Evolutionary conservation across 177 flowering plant species (phyloP).

Genomic region (Vitis hybrid): DNA sequence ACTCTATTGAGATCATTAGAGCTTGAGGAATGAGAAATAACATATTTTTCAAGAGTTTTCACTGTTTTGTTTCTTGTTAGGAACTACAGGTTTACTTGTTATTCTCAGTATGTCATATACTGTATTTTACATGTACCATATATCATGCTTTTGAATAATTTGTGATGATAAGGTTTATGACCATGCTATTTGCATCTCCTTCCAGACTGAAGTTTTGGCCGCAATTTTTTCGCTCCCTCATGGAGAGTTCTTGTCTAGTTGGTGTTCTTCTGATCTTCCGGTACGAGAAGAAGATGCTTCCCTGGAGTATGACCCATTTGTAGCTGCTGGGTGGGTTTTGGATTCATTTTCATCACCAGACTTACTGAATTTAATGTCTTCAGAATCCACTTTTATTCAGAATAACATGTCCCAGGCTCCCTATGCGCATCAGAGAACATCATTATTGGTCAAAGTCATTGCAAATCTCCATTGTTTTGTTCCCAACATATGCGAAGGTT

Average conservation of each 20-base stretch:
- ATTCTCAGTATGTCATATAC: no score
- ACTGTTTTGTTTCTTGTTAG: background rate
- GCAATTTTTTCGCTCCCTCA: slow-evolving; percentile 70
- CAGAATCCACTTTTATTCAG: slow-evolving; percentile 40
- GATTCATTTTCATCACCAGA: slow-evolving; percentile 29
- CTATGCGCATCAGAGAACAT: slow-evolving; percentile 83
- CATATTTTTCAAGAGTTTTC: background rate
- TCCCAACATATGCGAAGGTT: slow-evolving; percentile 90
- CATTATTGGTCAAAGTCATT: slow-evolving; percentile 87
- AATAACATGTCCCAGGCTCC: slow-evolving; percentile 49
- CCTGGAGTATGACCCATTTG: slow-evolving; percentile 72
- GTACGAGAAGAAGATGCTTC: slow-evolving; percentile 72
- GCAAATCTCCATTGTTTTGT: slow-evolving; percentile 97
- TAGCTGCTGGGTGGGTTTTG: slow-evolving; percentile 68
- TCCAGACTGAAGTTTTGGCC: slow-evolving; percentile 78
- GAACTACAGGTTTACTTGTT: background rate
- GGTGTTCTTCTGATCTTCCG: slow-evolving; percentile 82
- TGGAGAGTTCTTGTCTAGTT: slow-evolving; percentile 72
- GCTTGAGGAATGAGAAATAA: slow-evolving; percentile 3
- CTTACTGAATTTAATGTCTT: slow-evolving; percentile 22
- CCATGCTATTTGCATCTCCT: slow-evolving; percentile 16
- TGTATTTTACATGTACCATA: no score
- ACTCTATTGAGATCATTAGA: background rate
- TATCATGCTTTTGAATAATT: no score
- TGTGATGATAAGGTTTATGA: slow-evolving; percentile 1